phyloP scores from a whole-genome alignment of 2,329 filamentous ascomycete species.

The Sporothrix euskadiensis region DNA sequence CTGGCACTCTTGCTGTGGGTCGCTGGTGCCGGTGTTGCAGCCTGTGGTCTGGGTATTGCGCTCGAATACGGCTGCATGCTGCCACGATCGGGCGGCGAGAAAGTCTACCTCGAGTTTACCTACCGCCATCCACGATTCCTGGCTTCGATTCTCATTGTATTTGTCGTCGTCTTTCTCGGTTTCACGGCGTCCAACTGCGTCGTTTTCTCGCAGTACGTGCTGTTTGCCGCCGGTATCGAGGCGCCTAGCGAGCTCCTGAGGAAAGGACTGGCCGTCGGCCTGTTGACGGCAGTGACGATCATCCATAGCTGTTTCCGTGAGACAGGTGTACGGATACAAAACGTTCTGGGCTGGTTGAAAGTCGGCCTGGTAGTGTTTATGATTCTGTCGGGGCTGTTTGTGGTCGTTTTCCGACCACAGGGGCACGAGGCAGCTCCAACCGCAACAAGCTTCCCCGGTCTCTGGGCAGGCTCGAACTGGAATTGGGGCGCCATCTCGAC shows the following conservation, averaged over 20 bases:
- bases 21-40: conserved; percentile 61
- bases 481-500: conserved; percentile 68
- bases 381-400: conserved; percentile 60
- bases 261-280: conserved; percentile 57
- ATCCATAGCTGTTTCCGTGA: conserved; percentile 60
- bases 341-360: conserved; percentile 64
- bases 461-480: conserved; percentile 69
- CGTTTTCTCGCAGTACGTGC: conserved; percentile 65
- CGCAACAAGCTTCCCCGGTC: conserved; percentile 31
- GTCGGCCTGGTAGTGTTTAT: conserved; percentile 62
- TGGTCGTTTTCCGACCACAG: conserved; percentile 50
- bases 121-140: conserved; percentile 64
- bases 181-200: conserved; percentile 72
- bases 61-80: conserved; percentile 72
- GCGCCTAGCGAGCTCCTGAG: conserved; percentile 49
- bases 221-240: conserved; percentile 58
- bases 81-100: conserved; percentile 66
- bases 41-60: conserved; percentile 60
- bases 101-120: conserved; percentile 71
- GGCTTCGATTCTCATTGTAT: conserved; percentile 63
- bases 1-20: conserved; percentile 64
- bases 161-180: conserved; percentile 63
- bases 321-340: conserved; percentile 61
- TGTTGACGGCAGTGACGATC: conserved; percentile 59
- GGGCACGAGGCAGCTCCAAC: background rate